A percentile compares a stretch with the other conserved stretches of the same genome.
Evolutionary conservation across 2,329 filamentous ascomycete species (phyloP).

Genomic region (Phaeomoniella chlamydospora): DNA sequence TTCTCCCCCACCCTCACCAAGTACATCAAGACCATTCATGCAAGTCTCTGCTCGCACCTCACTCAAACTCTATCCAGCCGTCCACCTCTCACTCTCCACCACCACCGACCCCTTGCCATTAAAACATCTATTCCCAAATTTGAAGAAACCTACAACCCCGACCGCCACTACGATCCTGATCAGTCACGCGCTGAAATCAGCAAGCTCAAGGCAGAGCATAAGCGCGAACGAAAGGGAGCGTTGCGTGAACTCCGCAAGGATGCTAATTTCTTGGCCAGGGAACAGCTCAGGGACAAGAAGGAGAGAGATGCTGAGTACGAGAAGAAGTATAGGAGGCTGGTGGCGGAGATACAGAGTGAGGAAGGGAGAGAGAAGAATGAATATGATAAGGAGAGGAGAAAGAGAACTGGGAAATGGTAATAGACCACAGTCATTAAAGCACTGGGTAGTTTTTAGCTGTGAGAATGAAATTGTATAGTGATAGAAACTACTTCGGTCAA

Average conservation of each 20-base stretch:
- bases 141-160: constrained; percentile 85
- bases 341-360: constrained; percentile 91
- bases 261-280: constrained; percentile 79
- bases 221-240: constrained; percentile 88
- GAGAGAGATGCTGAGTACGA: constrained; percentile 87
- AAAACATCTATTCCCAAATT: constrained; percentile 85
- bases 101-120: constrained; percentile 79
- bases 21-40: constrained; percentile 16
- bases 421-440: too few species aligned
- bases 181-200: constrained; percentile 72
- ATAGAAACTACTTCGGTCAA: too few species aligned
- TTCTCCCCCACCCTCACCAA: constrained; percentile 37
- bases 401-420: constrained; percentile 50
- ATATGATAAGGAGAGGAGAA: constrained; percentile 75
- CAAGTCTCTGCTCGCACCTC: constrained; percentile 29
- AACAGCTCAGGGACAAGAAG: constrained; percentile 85
- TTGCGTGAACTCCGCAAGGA: constrained; percentile 92
- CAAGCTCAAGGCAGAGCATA: constrained; percentile 80
- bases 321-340: constrained; percentile 82
- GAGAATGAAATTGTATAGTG: too few species aligned
- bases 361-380: constrained; percentile 75
- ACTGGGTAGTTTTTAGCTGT: too few species aligned
- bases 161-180: constrained; percentile 95
- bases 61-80: constrained; percentile 47
- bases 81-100: constrained; percentile 71